phyloP scores from a whole-genome alignment of 768 basidiomycete genomes.

The Calocera cornea region DNA sequence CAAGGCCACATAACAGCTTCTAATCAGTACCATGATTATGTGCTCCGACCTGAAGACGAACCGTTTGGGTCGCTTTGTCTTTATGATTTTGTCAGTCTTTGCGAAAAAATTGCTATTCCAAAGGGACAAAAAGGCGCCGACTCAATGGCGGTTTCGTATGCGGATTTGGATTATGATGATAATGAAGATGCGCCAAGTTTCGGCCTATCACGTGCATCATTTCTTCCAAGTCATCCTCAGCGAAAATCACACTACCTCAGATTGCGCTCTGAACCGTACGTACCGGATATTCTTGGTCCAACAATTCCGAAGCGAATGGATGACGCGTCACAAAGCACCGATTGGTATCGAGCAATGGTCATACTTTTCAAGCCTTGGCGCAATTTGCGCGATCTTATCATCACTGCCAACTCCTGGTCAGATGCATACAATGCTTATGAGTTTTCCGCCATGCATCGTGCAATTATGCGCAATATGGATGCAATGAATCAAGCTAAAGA shows the following conservation, averaged over 20 bases:
- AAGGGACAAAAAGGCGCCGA: not conserved
- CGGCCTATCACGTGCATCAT: too few species aligned
- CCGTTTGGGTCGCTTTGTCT: slow-evolving; percentile 15
- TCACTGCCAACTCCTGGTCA: too few species aligned
- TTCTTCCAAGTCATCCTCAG: slow-evolving; percentile 23
- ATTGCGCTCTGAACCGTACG: slow-evolving; percentile 2
- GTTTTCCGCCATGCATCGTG: slow-evolving; percentile 7
- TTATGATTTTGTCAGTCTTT: slow-evolving; percentile 23
- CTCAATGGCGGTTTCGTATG: not conserved
- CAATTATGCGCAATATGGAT: slow-evolving; percentile 31
- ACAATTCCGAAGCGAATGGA: slow-evolving; percentile 21
- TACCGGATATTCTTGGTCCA: slow-evolving; percentile 29
- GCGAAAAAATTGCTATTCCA: slow-evolving; percentile 16
- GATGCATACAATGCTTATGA: too few species aligned
- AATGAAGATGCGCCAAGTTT: not conserved
- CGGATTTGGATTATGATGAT: not conserved
- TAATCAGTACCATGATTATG: slow-evolving; percentile 16
- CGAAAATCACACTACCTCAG: slow-evolving; percentile 15
- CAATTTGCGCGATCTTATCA: slow-evolving; percentile 19
- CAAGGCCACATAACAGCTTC: slow-evolving; percentile 20
- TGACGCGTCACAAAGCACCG: slow-evolving; percentile 13
- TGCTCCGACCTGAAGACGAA: not conserved
- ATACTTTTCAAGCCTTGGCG: slow-evolving; percentile 35
- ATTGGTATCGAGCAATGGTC: slow-evolving; percentile 29
- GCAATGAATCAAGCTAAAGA: slow-evolving; percentile 31